phyloP scores from a whole-genome alignment of 768 basidiomycete genomes.

The Filobasidium floriforme region DNA sequence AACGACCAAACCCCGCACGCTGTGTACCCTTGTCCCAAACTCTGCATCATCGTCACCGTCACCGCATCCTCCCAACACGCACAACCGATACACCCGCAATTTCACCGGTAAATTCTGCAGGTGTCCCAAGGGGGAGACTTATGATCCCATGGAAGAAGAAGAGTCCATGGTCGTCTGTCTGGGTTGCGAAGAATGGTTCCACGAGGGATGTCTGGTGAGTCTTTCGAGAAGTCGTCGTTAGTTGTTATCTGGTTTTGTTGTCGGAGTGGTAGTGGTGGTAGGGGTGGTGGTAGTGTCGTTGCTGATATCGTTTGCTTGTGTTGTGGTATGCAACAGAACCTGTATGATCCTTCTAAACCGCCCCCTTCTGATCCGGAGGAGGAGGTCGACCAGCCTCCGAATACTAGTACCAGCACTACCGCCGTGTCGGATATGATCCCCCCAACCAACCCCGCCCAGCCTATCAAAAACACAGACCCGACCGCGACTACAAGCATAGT shows the following conservation, averaged over 20 bases:
- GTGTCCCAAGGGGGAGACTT: slow-evolving; percentile 32
- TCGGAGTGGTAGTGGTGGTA: neutral
- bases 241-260: too few relatives aligned
- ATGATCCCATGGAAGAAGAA: slow-evolving; percentile 40
- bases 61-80: slow-evolving; percentile 28
- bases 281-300: neutral
- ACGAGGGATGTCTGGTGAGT: slow-evolving; percentile 29
- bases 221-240: neutral
- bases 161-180: slow-evolving; percentile 43
- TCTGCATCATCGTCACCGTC: slow-evolving; percentile 27
- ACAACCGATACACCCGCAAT: slow-evolving; percentile 36
- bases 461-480: too few relatives aligned
- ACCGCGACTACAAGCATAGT: too few relatives aligned
- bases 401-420: neutral
- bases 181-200: slow-evolving; percentile 44
- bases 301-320: neutral
- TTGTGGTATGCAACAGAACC: slow-evolving; percentile 4
- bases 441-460: too few relatives aligned
- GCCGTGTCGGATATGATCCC: too few relatives aligned
- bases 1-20: slow-evolving; percentile 27
- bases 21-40: slow-evolving; percentile 21
- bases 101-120: slow-evolving; percentile 41
- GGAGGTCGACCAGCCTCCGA: neutral
- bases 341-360: slow-evolving; percentile 15
- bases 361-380: slow-evolving; percentile 9